Base-by-base conservation (phyloP, 1,284 basidiomycete genomes). In the Athelia psychrophila region DNA sequence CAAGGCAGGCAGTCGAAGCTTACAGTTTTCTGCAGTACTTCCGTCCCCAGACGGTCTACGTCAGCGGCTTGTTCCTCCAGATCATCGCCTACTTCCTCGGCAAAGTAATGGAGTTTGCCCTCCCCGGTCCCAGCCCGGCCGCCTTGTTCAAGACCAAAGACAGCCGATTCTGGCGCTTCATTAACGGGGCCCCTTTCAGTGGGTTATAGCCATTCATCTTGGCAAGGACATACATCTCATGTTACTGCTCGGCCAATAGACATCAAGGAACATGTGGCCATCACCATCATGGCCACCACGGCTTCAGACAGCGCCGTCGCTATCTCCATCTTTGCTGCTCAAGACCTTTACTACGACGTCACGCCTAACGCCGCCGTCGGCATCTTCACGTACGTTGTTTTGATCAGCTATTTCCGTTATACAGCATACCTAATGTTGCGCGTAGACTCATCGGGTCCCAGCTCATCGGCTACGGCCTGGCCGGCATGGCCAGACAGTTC, bases 181-280 rank as follows among this genome's bases (percentile, higher is more conserved):
- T 81, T 59, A 81, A 81, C 61, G 79, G 76, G 16, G 79, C 79
- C 0, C 73, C 75, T 9, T 82, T 81, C 67, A 82, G 78, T 80
- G 55, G 35, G 72, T 65, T 2, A 35, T n/a, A 42, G 46, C 24
- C 36, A 45, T 13, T 24, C 23, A 44, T 27, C 13, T 12, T 44
- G 23, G n/a, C 52, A 16, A 25, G 27, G 13, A 30, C 27, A 30
- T 13, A 30, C 13, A 30, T 45, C 40, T 42, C 22, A 35, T 40
- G 8, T 44, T 35, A 40, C 47, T 40, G 42, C 33, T n/a, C 38
- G 18, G 20, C 33, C 50, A 40, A 19, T 47, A 78, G 77, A 83
- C 61, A 70, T 81, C 61, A 80, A 80, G 67, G 82, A 85, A 60
- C 80, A 84, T 60, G 78, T 80, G 32, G 76, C 79, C 2, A 79